A percentile compares a stretch with the other conserved stretches of the same genome.
Evolutionary conservation across 768 basidiomycete species (phyloP).

Genomic region (Infundibulicybe gibba): DNA sequence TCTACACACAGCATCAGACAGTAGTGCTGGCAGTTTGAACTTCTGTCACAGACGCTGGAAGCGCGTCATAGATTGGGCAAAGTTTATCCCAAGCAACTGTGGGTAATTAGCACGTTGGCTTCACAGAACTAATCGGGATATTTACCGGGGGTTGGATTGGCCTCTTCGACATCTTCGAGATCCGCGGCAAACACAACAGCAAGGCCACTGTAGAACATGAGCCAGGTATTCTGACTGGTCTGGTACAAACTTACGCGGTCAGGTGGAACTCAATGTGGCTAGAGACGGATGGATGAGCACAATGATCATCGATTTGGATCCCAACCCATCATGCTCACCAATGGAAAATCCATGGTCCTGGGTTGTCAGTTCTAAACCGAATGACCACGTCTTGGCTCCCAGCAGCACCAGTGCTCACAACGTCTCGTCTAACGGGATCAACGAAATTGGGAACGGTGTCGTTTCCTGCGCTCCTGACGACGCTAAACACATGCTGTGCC

Average conservation of each 20-base stretch:
- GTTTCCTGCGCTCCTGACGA: constrained; percentile 29
- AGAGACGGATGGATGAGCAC: not conserved
- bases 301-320: constrained; percentile 2
- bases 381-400: constrained; percentile 32
- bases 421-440: constrained; percentile 54
- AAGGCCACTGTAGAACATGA: constrained; percentile 14
- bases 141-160: constrained; percentile 2
- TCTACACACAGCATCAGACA: no score
- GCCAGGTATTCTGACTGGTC: not conserved
- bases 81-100: constrained; percentile 29
- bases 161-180: constrained; percentile 4
- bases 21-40: not conserved
- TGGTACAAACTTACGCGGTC: constrained; percentile 22
- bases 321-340: constrained; percentile 11
- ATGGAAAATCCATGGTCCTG: constrained; percentile 28
- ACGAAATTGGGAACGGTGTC: constrained; percentile 27
- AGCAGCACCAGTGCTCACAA: constrained; percentile 31
- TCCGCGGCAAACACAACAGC: constrained; percentile 33
- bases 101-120: not conserved
- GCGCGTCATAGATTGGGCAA: constrained; percentile 29
- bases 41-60: constrained; percentile 8
- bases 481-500: constrained; percentile 30
- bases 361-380: constrained; percentile 37
- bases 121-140: not conserved
- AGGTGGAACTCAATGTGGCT: constrained; percentile 36